These are phyloP conservation scores for Buddleja alternifolia DNA, from an alignment of 257 asterid species.

Conservation along the genomic window DNA sequence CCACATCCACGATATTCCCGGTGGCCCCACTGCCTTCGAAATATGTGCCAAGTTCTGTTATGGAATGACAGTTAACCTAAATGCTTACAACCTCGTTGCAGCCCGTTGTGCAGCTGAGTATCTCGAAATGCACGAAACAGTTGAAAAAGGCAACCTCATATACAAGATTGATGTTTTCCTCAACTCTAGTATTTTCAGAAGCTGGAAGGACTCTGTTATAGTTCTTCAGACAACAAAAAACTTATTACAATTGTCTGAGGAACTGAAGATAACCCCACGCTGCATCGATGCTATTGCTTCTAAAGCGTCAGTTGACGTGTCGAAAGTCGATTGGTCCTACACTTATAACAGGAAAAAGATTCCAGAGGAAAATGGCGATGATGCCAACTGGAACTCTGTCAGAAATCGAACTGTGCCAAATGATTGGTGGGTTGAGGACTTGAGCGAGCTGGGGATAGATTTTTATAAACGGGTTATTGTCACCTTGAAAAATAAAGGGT, in stretches of 20 bases:
- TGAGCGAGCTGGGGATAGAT: slow-evolving; percentile 61
- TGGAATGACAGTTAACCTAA: slow-evolving; percentile 60
- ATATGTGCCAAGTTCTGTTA: slow-evolving; percentile 78
- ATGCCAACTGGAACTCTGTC: slow-evolving; percentile 46
- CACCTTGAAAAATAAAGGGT: slow-evolving; percentile 44
- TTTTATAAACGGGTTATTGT: slow-evolving; percentile 53
- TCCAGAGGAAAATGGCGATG: slow-evolving; percentile 51
- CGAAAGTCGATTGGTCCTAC: slow-evolving; percentile 73
- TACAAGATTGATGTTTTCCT: slow-evolving; percentile 73
- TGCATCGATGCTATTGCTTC: slow-evolving; percentile 71
- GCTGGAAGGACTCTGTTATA: slow-evolving; percentile 82
- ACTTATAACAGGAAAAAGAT: slow-evolving; percentile 59
- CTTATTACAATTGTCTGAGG: slow-evolving; percentile 50
- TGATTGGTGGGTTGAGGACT: slow-evolving; percentile 87
- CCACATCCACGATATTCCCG: slow-evolving; percentile 63
- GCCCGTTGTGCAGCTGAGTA: slow-evolving; percentile 79
- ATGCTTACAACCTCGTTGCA: slow-evolving; percentile 64
- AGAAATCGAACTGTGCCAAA: slow-evolving; percentile 58
- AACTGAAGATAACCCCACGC: slow-evolving; percentile 55
- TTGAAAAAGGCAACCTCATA: slow-evolving; percentile 70
- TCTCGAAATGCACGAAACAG: slow-evolving; percentile 59
- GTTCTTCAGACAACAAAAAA: slow-evolving; percentile 62
- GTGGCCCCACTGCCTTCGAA: slow-evolving; percentile 68
- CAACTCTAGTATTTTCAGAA: slow-evolving; percentile 60
- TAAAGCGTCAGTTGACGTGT: slow-evolving; percentile 55